These are phyloP conservation scores for Alternaria burnsii DNA, from an alignment of 2,329 filamentous ascomycete species.

Conservation along the genomic window DNA sequence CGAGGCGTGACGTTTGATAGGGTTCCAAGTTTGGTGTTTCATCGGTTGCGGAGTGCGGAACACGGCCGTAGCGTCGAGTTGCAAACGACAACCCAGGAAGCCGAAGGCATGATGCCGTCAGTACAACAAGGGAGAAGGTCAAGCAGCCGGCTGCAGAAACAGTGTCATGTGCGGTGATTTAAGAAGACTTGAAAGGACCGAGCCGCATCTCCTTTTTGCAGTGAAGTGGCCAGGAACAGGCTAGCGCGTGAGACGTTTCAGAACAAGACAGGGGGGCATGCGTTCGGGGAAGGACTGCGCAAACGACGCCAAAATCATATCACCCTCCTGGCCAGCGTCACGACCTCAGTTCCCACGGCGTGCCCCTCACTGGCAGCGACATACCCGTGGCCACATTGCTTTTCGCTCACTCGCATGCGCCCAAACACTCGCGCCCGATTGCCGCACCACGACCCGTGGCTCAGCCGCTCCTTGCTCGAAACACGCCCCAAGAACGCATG, in stretches of 20 bases:
- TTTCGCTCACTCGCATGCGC: constrained; percentile 20
- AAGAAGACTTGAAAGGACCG: constrained; percentile 16
- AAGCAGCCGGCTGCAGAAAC: background rate
- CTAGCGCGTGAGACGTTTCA: constrained; percentile 26
- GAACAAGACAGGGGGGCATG: constrained; percentile 20
- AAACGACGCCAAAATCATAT: constrained; percentile 26
- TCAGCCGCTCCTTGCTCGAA: constrained; percentile 25
- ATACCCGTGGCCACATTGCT: background rate
- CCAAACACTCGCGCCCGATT: constrained; percentile 30
- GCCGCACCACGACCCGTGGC: constrained; percentile 26
- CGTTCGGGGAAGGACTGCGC: constrained; percentile 17
- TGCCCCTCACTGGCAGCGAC: background rate
- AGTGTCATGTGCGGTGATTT: constrained; percentile 2
- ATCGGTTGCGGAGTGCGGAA: constrained; percentile 9
- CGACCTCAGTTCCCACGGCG: constrained; percentile 4
- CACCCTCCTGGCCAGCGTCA: constrained; percentile 11
- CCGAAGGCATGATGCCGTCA: background rate
- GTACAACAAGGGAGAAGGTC: background rate
- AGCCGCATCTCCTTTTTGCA: constrained; percentile 26
- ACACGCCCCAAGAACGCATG: constrained; percentile 22
- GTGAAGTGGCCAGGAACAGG: constrained; percentile 23
- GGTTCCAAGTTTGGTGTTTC: constrained; percentile 12
- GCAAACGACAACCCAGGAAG: background rate
- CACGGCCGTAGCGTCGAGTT: background rate
- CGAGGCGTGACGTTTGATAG: constrained; percentile 5